Evolutionary conservation across 2,329 filamentous ascomycete genomes (phyloP).

Genomic region (Didymellaceae sp.): DNA sequence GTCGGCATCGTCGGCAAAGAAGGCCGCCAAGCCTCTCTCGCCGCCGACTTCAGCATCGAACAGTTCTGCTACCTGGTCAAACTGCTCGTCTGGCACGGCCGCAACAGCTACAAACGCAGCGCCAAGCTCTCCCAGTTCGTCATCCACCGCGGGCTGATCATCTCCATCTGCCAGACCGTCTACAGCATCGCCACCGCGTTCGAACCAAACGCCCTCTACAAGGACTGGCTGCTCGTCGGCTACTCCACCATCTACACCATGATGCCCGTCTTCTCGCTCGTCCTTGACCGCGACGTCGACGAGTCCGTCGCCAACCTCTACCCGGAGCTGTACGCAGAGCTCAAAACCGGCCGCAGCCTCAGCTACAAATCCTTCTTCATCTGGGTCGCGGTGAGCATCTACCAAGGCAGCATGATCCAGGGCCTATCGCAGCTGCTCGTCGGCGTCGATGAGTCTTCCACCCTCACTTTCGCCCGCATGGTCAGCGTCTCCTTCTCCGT

Average conservation of each 20-base stretch:
- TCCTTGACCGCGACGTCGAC: slow-evolving; percentile 94
- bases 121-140: slow-evolving; percentile 98
- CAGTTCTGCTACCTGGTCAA: slow-evolving; percentile 96
- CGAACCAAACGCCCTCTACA: slow-evolving; percentile 90
- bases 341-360: slow-evolving; percentile 85
- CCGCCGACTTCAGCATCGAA: slow-evolving; percentile 94
- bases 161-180: slow-evolving; percentile 95
- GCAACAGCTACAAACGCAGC: slow-evolving; percentile 94
- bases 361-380: slow-evolving; percentile 95
- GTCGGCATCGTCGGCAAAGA: slow-evolving; percentile 99
- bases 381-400: slow-evolving; percentile 94
- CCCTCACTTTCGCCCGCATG: slow-evolving; percentile 61
- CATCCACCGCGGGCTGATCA: slow-evolving; percentile 95
- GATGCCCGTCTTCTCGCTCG: slow-evolving; percentile 87
- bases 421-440: slow-evolving; percentile 90
- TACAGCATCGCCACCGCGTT: slow-evolving; percentile 93
- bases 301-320: slow-evolving; percentile 93
- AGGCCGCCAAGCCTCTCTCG: slow-evolving; percentile 90
- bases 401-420: slow-evolving; percentile 95
- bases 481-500: slow-evolving; percentile 91
- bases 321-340: slow-evolving; percentile 95
- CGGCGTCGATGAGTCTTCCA: slow-evolving; percentile 62
- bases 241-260: slow-evolving; percentile 98
- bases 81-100: slow-evolving; percentile 96
- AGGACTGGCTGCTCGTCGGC: slow-evolving; percentile 94